Conservation (phyloP, 2,329 filamentous ascomycete genomes). For the Fusarium newnesense region DNA sequence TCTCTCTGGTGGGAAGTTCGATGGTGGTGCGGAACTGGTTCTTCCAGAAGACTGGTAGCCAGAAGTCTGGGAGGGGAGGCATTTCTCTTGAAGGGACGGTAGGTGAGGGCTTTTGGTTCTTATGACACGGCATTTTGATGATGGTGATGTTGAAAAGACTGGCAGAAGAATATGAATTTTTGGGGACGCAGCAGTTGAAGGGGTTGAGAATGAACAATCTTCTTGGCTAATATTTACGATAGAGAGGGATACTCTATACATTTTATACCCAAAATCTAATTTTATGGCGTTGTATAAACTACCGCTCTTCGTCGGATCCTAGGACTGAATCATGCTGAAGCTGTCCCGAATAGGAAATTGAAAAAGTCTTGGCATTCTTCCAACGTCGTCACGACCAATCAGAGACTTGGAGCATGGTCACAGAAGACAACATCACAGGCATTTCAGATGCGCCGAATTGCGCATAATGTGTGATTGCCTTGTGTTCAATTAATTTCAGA, state of each 20-base stretch:
- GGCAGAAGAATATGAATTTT: background rate
- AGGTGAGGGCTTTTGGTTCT: background rate
- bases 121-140: conserved; percentile 22
- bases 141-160: too few species aligned
- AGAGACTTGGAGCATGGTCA: background rate
- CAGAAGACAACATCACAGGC: background rate
- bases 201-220: background rate
- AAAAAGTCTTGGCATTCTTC: conserved; percentile 33
- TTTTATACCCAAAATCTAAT: conserved; percentile 7
- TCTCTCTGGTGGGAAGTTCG: conserved; percentile 28
- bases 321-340: background rate
- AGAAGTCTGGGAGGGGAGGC: conserved; percentile 12
- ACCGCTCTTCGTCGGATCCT: background rate
- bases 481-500: rapidly evolving
- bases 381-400: conserved; percentile 21
- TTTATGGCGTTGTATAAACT: too few species aligned
- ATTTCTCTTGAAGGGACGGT: conserved; percentile 20
- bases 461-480: rapidly evolving
- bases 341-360: conserved; percentile 24
- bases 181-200: rapidly evolving
- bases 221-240: rapidly evolving
- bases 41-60: conserved; percentile 24
- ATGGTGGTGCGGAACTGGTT: conserved; percentile 40
- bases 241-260: background rate
- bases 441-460: background rate